Evolutionary conservation across 2,329 filamentous ascomycete species (phyloP).

Genomic region (Cytospora mali): DNA sequence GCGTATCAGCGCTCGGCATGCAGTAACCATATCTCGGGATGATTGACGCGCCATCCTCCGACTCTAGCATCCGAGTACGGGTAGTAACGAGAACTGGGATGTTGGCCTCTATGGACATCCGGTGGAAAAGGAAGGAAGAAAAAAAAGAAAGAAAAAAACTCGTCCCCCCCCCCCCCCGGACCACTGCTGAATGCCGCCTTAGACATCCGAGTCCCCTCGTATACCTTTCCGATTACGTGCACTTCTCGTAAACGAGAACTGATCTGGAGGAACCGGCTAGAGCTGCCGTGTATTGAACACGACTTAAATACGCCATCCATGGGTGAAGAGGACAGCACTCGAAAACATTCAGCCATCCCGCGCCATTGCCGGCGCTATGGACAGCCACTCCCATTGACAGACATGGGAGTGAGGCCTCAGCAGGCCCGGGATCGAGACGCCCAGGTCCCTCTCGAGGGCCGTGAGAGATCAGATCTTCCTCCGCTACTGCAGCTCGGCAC

Average conservation of each 20-base stretch:
- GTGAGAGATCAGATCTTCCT: background rate
- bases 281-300: background rate
- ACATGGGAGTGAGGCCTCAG: background rate
- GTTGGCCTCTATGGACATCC: background rate
- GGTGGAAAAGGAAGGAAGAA: too few relatives aligned
- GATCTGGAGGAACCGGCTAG: background rate
- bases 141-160: too few relatives aligned
- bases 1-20: background rate
- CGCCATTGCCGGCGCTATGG: background rate
- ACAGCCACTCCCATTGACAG: background rate
- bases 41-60: slow-evolving; percentile 4
- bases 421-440: background rate
- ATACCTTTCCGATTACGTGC: too few relatives aligned
- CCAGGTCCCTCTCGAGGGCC: background rate
- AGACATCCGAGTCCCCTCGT: background rate
- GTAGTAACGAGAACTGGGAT: background rate
- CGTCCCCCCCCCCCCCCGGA: too few relatives aligned
- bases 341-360: background rate
- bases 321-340: background rate
- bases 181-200: background rate
- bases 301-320: too few relatives aligned
- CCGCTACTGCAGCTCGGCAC: background rate
- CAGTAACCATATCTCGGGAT: background rate
- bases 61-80: background rate
- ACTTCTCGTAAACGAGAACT: background rate